A percentile compares a stretch with the other conserved stretches of the same genome.
Conservation (phyloP, 257 asterid species). For the Solanum verrucosum region DNA sequence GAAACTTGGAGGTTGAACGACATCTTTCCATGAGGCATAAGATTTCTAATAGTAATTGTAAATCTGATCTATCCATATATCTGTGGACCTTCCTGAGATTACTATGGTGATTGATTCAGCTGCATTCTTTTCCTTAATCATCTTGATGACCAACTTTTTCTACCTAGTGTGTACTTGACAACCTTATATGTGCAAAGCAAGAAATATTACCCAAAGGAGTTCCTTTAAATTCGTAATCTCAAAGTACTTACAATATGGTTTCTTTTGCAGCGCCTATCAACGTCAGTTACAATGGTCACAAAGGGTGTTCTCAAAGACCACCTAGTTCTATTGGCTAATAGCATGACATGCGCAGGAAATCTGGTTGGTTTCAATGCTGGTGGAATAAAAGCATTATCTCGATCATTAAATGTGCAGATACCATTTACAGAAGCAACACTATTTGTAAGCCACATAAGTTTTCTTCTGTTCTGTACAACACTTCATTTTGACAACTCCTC, state of each 20-base stretch:
- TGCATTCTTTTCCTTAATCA: background rate
- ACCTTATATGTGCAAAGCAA: background rate
- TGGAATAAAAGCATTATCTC: constrained; percentile 79
- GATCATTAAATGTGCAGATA: constrained; percentile 67
- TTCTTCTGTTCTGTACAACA: background rate
- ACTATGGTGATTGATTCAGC: background rate
- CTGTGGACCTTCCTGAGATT: background rate
- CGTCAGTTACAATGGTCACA: constrained; percentile 93
- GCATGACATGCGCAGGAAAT: constrained; percentile 92
- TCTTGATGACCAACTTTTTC: background rate
- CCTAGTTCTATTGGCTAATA: constrained; percentile 79
- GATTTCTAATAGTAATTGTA: background rate
- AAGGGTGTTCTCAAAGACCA: constrained; percentile 98
- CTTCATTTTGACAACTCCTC: background rate
- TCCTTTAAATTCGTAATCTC: background rate
- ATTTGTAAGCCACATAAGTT: constrained; percentile 46
- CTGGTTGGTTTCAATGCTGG: constrained; percentile 87
- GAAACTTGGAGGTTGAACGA: background rate
- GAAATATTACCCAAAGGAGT: background rate
- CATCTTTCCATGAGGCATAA: background rate
- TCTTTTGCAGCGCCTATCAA: constrained; percentile 66
- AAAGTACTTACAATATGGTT: background rate
- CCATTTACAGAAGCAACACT: constrained; percentile 91
- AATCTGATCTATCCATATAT: background rate
- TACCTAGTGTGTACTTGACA: background rate